Evolutionary conservation across 2,329 filamentous ascomycete genomes (phyloP).

Genomic region (Fusarium chuoi): DNA sequence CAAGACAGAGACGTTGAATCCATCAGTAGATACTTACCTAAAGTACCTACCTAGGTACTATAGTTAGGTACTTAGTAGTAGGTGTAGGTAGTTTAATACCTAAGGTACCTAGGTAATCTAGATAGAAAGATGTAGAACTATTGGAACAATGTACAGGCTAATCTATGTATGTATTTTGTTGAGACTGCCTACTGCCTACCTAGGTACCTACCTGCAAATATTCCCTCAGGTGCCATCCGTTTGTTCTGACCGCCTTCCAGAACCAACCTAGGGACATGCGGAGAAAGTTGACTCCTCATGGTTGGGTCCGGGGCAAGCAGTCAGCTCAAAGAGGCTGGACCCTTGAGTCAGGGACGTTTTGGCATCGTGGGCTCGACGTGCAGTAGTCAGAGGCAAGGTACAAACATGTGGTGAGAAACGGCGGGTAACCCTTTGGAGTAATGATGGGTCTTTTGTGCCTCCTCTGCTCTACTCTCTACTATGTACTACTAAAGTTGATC

Average conservation of each 20-base stretch:
- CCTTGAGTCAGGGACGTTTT: conserved; percentile 40
- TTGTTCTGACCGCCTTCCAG: conserved; percentile 40
- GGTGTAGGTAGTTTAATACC: too few species aligned
- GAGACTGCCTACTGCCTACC: not conserved
- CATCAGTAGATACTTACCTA: not conserved
- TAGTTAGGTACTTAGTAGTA: too few species aligned
- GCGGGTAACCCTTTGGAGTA: conserved; percentile 33
- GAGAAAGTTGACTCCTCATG: conserved; percentile 23
- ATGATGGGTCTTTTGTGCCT: conserved; percentile 16
- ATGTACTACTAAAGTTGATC: not conserved
- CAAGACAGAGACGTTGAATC: conserved; percentile 3
- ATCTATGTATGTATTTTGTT: conserved; percentile 2
- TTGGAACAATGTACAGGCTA: not conserved
- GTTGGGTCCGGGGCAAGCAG: conserved; percentile 24
- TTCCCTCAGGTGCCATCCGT: conserved; percentile 24
- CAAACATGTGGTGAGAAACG: conserved; percentile 29
- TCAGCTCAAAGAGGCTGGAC: conserved; percentile 21
- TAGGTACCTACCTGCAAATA: too few species aligned
- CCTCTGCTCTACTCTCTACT: not conserved
- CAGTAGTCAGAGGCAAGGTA: conserved; percentile 29
- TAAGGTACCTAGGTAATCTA: not conserved
- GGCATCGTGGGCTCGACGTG: conserved; percentile 24
- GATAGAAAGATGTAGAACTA: not conserved
- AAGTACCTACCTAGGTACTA: too few species aligned
- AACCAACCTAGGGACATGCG: conserved; percentile 24